phyloP scores from a whole-genome alignment of 805 yeast species.

The Metschnikowia dekortorum region DNA sequence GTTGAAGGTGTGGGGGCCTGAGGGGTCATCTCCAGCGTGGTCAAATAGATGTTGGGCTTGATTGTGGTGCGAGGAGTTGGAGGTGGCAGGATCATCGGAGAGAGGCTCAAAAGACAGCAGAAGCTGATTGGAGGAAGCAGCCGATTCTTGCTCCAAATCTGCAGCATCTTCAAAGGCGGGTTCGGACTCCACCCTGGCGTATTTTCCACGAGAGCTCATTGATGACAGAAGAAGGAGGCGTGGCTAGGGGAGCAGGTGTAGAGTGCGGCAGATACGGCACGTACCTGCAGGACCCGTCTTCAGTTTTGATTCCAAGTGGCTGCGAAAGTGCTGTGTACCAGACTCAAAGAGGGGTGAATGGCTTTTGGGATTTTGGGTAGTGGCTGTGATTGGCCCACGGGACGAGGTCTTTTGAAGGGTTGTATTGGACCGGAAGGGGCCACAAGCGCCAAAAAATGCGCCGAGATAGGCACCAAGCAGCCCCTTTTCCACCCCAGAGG shows the following conservation, averaged over 20 bases:
- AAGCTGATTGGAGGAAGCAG: not conserved
- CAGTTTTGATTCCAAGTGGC: not conserved
- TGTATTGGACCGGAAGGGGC: no score
- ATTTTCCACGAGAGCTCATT: constrained; percentile 4
- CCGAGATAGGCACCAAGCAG: no score
- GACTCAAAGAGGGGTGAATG: no score
- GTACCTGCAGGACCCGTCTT: not conserved
- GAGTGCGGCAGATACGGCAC: not conserved
- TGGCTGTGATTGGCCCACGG: no score
- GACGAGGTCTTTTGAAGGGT: no score
- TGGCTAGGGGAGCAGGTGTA: not conserved
- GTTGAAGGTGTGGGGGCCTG: constrained; percentile 8
- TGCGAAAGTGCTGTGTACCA: not conserved
- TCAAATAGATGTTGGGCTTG: not conserved
- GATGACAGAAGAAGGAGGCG: constrained; percentile 1
- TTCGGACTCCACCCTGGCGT: not conserved
- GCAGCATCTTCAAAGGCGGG: not conserved
- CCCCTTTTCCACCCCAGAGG: no score
- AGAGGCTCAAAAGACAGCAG: not conserved
- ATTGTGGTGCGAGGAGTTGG: not conserved
- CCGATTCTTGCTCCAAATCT: not conserved
- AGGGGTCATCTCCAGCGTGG: not conserved
- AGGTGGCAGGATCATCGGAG: not conserved
- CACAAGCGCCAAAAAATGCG: no score
- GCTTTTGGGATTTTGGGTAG: no score